Evolutionary conservation across 441 rosid species (phyloP).

Genomic region (Erodium chrysanthum): DNA sequence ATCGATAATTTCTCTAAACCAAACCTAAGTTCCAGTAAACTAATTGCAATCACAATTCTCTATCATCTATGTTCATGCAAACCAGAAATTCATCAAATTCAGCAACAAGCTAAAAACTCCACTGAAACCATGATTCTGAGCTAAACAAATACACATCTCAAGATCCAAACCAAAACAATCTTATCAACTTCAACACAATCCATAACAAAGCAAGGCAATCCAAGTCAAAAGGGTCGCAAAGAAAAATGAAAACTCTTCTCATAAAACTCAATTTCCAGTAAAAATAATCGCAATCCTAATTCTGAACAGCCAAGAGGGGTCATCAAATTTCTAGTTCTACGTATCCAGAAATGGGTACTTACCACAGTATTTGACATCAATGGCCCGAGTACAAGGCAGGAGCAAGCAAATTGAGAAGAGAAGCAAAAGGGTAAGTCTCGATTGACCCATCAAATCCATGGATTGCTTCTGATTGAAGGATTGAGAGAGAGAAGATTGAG

Average conservation of each 20-base stretch:
- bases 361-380: constrained; percentile 20
- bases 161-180: background rate
- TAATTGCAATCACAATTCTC: background rate
- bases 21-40: background rate
- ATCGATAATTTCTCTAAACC: background rate
- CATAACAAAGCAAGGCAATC: background rate
- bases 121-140: background rate
- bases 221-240: background rate
- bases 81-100: no score
- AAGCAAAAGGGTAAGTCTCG: background rate
- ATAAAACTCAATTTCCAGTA: background rate
- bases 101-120: no score
- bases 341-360: background rate
- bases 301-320: background rate
- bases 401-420: constrained; percentile 22
- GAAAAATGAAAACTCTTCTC: background rate
- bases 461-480: background rate
- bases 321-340: background rate
- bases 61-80: no score
- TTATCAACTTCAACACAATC: background rate
- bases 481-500: background rate
- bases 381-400: constrained; percentile 25
- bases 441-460: background rate
- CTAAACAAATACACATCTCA: background rate
- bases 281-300: background rate